phyloP scores from a whole-genome alignment of 225 moss, liverwort and hornwort genomes.

The Straminergon stramineum region DNA sequence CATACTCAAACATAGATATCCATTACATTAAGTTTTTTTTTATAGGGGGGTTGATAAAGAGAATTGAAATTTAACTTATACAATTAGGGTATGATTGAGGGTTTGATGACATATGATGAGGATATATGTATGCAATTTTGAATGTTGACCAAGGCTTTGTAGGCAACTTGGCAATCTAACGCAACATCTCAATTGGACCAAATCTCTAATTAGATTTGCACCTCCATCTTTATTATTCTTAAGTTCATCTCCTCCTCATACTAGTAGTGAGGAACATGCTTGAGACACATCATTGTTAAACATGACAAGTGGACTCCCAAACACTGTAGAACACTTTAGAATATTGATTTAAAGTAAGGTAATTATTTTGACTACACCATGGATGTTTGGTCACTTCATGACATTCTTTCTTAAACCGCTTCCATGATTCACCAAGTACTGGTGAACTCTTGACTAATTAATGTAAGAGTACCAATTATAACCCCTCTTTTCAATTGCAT shows the following conservation, averaged over 20 bases:
- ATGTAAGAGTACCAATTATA: neutral
- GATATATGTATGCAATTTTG: fast-evolving
- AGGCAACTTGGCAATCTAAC: fast-evolving
- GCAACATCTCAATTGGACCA: neutral
- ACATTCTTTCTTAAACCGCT: neutral
- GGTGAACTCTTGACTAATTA: neutral
- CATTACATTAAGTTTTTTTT: neutral
- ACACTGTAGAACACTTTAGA: fast-evolving
- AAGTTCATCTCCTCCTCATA: fast-evolving
- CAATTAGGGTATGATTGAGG: fast-evolving
- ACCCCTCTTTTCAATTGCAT: too few species aligned
- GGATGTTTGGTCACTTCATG: fast-evolving
- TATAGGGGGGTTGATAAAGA: neutral
- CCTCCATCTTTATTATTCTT: too few species aligned
- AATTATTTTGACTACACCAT: too few species aligned
- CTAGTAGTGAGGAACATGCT: fast-evolving
- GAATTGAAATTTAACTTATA: fast-evolving
- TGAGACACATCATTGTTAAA: neutral
- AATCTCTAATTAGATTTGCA: neutral
- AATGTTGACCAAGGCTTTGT: neutral
- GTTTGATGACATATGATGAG: neutral
- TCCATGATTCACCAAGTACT: neutral
- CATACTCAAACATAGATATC: fast-evolving
- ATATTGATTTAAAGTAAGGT: neutral
- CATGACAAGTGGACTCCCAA: fast-evolving